Evolutionary conservation across 495 filamentous ascomycete species (phyloP), one percentile per base, ranked within the genome.

Genomic region (Neurospora sublineolata): DNA sequence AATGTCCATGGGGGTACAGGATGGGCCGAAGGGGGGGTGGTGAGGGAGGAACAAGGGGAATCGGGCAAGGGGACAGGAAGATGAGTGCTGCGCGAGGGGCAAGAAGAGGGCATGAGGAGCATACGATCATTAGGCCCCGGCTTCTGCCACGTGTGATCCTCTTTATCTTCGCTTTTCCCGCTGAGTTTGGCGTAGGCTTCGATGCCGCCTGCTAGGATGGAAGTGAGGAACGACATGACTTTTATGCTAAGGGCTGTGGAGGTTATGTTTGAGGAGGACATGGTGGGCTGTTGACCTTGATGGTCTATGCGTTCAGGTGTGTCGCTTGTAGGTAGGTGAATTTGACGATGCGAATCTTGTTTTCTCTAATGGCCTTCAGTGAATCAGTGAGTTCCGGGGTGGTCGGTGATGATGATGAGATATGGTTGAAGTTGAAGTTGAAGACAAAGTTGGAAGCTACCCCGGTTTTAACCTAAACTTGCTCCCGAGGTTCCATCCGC

Each of bases 101-200:
- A n/a, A n/a, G n/a, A n/a, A n/a, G n/a, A n/a, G n/a, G n/a, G n/a
- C n/a, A n/a, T n/a, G n/a, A n/a, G n/a, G n/a, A n/a, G n/a, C n/a
- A n/a, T 36, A 75, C 74, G 72, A 44, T 76, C 74, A 6, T 42
- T 38, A 14, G 74, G 71, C 2, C 70, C 38, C 9, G 74, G 70
- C 33, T 70, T 69, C 33, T 72, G 72, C 67, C 68, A 76, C 6
- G 70, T 14, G 39, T 74, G 74, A 39, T 75, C 74, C 0, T 39
- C 60, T 4, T 58, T 23, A 60, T 60, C 52, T 16, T 60, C 52
- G 52, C 52, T 30, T 60, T 30, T 1, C 5, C 52, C 52, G 11
- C 23, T 60, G 52, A 60, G 52, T 60, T 60, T 60, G 52, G 52
- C 52, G 52, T 60, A 60, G 27, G 23, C 52, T 16, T 60, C 23